These are phyloP conservation scores for Buxus sempervirens DNA, from an alignment of 164 flowering plant species.

Conservation along the genomic window DNA sequence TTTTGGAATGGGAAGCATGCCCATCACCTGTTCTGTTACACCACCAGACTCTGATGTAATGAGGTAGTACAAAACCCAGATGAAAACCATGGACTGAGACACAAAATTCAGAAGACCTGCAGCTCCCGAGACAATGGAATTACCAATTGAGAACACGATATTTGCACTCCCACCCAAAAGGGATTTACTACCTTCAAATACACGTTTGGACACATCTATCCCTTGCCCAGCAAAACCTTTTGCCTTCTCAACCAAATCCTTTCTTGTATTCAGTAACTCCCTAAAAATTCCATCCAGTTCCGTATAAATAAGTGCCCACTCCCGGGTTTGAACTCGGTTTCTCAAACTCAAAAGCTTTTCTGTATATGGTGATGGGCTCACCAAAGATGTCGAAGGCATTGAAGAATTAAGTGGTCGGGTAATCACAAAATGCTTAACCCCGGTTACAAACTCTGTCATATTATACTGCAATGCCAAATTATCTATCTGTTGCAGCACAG, in stretches of 20 bases:
- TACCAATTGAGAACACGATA: conserved; percentile 47
- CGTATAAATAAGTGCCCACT: conserved; percentile 66
- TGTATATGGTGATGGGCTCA: conserved; percentile 54
- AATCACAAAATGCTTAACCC: conserved; percentile 72
- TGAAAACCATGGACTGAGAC: conserved; percentile 80
- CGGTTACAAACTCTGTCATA: conserved; percentile 76
- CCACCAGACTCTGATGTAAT: conserved; percentile 96
- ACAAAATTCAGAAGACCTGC: conserved; percentile 79
- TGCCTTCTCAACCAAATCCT: conserved; percentile 75
- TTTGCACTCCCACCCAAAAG: conserved; percentile 72
- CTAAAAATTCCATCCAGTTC: conserved; percentile 61
- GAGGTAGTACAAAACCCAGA: conserved; percentile 83
- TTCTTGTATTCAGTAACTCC: conserved; percentile 61
- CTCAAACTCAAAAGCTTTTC: conserved; percentile 61
- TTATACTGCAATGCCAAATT: conserved; percentile 77
- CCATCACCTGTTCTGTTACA: conserved; percentile 82
- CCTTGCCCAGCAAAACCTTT: conserved; percentile 79
- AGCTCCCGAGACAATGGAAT: conserved; percentile 80
- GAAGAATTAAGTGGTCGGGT: conserved; percentile 36
- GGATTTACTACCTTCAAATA: conserved; percentile 61
- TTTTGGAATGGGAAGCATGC: conserved; percentile 68
- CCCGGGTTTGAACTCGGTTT: conserved; percentile 41
- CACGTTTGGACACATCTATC: conserved; percentile 56
- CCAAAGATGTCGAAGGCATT: conserved; percentile 37
- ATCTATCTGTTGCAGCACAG: conserved; percentile 78